Base-by-base conservation (phyloP, 2,329 filamentous ascomycete species). In the Didymella sp. region DNA sequence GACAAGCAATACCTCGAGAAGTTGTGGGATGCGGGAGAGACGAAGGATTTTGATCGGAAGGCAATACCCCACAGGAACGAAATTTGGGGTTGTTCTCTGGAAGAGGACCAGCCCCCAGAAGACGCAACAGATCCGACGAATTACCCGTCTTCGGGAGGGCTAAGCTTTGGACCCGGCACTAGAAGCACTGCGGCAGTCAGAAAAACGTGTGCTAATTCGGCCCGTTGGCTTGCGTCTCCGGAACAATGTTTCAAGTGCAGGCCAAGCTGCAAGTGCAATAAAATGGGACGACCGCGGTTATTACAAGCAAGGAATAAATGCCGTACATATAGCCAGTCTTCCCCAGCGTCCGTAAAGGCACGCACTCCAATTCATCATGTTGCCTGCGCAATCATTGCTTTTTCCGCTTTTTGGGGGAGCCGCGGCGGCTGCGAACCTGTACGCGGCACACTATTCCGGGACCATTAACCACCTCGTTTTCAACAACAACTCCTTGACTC, bases 391-490 rank as follows among this genome's bases (percentile, higher is more conserved):
- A 31, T 47, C 60, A 27, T 56, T 71, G 27, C 54, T 73, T 38
- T 24, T 73, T 25, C 64, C 70, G 12, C 52, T 72, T 6, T 70
- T 73, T 49, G 64, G 65, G 2, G 57, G 63, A 31, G 59, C 64
- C 45, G 70, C 67, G 6, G 67, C 50, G 48, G 71, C 68, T 15
- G 65, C 69, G 9, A 71, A 71, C 52, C 58, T 73, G 8, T 73
- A 64, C 59, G 70, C 69, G 22, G 60, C 70, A 30, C 72, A 73
- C 49, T 73, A 73, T 50, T 66, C 67, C 6, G 70, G 70, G 17
- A 72, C 67, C 3, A 62, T 73, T 52, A 72, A 69, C 52, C 64
- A 68, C 31, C 60, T 74, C 27, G 62, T 63, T 8, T 71, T 74
- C 56, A 62, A 56, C 47, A 63, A 62, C 37, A 60, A 53, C 17